phyloP scores from a whole-genome alignment of 768 basidiomycete species.

The Leccinum uliginosum region DNA sequence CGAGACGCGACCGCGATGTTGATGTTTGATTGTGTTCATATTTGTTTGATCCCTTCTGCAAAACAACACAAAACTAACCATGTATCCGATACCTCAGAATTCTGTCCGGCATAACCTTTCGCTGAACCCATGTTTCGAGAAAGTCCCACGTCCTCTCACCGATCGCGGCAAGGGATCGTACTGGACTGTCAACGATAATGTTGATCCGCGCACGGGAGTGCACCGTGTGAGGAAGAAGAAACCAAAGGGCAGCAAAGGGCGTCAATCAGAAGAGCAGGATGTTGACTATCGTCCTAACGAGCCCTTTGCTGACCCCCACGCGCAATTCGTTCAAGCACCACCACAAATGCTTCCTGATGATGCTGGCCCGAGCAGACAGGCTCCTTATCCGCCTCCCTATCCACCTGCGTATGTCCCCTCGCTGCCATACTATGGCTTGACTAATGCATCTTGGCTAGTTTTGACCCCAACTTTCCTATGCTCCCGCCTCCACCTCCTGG shows the following conservation, averaged over 20 bases:
- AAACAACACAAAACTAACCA: conserved; percentile 28
- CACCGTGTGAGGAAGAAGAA: conserved; percentile 89
- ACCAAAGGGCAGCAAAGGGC: conserved; percentile 50
- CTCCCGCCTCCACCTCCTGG: conserved; percentile 47
- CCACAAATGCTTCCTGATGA: conserved; percentile 56
- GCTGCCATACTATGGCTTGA: background rate
- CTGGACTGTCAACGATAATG: conserved; percentile 89
- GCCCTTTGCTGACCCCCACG: conserved; percentile 52
- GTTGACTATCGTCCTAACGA: conserved; percentile 61
- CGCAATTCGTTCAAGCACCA: conserved; percentile 49
- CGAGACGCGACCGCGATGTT: conserved; percentile 55
- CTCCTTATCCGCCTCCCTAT: conserved; percentile 58
- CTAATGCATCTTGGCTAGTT: conserved; percentile 38
- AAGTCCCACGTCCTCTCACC: conserved; percentile 86
- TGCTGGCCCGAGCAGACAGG: conserved; percentile 54
- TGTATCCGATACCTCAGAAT: conserved; percentile 48
- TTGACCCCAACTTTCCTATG: conserved; percentile 70
- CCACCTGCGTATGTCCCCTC: conserved; percentile 44
- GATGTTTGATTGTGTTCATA: conserved; percentile 56
- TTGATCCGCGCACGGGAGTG: conserved; percentile 85
- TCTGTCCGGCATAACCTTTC: conserved; percentile 90
- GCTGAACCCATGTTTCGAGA: conserved; percentile 87
- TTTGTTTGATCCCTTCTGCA: conserved; percentile 44
- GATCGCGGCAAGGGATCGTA: conserved; percentile 90
- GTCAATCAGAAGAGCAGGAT: conserved; percentile 55